A percentile compares a stretch with the other conserved stretches of the same genome.
Evolutionary conservation across 257 asterid genomes (phyloP).

Genomic region (Oldenlandia corymbosa): DNA sequence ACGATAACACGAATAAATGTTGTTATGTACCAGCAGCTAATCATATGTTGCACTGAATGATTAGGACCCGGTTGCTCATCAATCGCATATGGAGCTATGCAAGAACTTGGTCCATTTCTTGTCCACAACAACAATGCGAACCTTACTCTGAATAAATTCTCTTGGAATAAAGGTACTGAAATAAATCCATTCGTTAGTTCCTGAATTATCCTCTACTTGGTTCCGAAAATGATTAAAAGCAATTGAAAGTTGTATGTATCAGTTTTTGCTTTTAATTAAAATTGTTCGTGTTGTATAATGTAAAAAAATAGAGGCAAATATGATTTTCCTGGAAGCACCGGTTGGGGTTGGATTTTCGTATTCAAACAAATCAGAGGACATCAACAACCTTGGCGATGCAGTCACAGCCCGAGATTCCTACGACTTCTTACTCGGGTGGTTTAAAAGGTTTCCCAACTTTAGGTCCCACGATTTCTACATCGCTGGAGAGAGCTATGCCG

Average conservation of each 20-base stretch:
- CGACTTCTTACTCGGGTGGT: slow-evolving; percentile 30
- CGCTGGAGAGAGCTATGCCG: slow-evolving; percentile 40
- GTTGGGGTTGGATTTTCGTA: slow-evolving; percentile 47
- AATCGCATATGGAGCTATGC: slow-evolving; percentile 26
- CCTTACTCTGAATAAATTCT: slow-evolving; percentile 16
- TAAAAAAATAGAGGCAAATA: slow-evolving; percentile 27
- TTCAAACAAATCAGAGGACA: slow-evolving; percentile 28
- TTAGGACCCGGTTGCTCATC: slow-evolving; percentile 33
- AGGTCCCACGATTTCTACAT: slow-evolving; percentile 27
- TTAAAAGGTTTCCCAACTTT: slow-evolving; percentile 27
- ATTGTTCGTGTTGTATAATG: too few relatives aligned
- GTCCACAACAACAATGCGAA: slow-evolving; percentile 13
- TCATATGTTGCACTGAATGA: too few relatives aligned
- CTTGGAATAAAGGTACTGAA: slow-evolving; percentile 27
- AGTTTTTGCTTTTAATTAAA: too few relatives aligned
- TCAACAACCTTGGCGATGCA: slow-evolving; percentile 22
- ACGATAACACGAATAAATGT: too few relatives aligned
- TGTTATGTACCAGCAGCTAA: too few relatives aligned
- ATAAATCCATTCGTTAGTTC: neutral
- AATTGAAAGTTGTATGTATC: too few relatives aligned
- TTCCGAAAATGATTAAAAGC: too few relatives aligned
- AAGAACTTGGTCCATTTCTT: slow-evolving; percentile 28
- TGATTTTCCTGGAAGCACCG: slow-evolving; percentile 37
- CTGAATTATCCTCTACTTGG: too few relatives aligned
- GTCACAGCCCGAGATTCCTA: slow-evolving; percentile 26